Base-by-base conservation (phyloP, 2,329 filamentous ascomycete genomes). In the Albophoma yamanashiensis region DNA sequence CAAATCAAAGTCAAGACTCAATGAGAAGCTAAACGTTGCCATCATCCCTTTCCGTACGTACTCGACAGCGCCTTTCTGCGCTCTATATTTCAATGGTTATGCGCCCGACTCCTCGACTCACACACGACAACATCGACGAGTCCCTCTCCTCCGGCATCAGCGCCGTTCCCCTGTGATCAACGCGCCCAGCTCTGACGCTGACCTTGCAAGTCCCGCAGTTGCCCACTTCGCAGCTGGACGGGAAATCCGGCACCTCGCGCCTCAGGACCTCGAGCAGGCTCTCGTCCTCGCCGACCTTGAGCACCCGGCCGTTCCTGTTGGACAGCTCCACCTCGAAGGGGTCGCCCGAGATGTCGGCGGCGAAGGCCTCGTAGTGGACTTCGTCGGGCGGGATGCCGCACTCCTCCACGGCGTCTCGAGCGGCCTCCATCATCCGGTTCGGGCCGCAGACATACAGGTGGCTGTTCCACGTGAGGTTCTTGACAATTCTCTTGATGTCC, bases 361-460 rank as follows among this genome's bases (percentile, higher is more conserved):
- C 72, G 62, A 88, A 88, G 0, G 80, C 79, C 68, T 88, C 85
- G 61, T 80, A 83, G 67, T 88, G 84, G 1, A 87, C 74, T 47
- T 84, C 82, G 0, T 76, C 73, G 2, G 78, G 73, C 0, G 74
- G 68, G 0, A 88, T 72, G 0, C 76, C 74, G 11, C 73, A 71
- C 9, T 69, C 69, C 11, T 72, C 71, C 0, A 79, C 78, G 15
- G 75, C 76, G 2, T 64, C 65, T 25, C 67, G 67, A 0, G 81
- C 78, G 52, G 78, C 80, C 7, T 82, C 77, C 75, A 86, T 82
- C 71, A 88, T 77, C 9, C 80, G 74, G 11, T 67, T 64, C 0
- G 85, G 84, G 0, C 86, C 85, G 67, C 85, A 88, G 31, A 82
- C 79, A 67, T 86, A 88, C 4, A 88, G 70, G 58, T 82, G 80